phyloP scores from a whole-genome alignment of 73 alveolate species.

The Paramecium octaurelia region DNA sequence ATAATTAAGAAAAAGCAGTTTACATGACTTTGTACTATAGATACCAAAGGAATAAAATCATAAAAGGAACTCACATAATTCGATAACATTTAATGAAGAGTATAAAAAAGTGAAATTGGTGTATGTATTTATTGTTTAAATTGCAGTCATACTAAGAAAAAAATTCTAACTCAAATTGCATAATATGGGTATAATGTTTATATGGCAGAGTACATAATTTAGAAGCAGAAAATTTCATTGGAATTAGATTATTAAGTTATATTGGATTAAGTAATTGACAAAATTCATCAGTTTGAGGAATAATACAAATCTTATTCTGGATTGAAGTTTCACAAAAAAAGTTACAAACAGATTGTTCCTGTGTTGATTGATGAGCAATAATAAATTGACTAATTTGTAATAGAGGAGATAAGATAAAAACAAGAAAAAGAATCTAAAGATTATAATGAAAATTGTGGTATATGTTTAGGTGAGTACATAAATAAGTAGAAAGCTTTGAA shows the following conservation, averaged over 20 bases:
- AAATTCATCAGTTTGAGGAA: background rate
- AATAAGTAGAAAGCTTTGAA: background rate
- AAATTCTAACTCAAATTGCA: background rate
- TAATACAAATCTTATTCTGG: background rate
- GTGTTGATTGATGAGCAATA: background rate
- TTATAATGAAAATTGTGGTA: background rate
- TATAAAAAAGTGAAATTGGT: background rate
- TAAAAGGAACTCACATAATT: background rate
- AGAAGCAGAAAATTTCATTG: background rate
- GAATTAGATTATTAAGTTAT: background rate
- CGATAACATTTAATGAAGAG: background rate
- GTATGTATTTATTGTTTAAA: background rate
- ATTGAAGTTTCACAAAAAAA: background rate
- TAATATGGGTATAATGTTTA: conserved; percentile 3
- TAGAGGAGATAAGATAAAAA: background rate
- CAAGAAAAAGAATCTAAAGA: background rate
- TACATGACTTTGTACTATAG: background rate
- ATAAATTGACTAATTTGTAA: background rate
- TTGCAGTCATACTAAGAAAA: conserved; percentile 2
- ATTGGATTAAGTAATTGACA: background rate
- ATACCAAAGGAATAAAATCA: background rate
- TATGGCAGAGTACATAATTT: background rate
- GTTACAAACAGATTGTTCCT: background rate
- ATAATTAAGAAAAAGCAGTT: background rate
- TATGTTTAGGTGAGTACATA: background rate